Evolutionary conservation across 129 eudicot genomes (phyloP).

Genomic region (Arctium lappa): DNA sequence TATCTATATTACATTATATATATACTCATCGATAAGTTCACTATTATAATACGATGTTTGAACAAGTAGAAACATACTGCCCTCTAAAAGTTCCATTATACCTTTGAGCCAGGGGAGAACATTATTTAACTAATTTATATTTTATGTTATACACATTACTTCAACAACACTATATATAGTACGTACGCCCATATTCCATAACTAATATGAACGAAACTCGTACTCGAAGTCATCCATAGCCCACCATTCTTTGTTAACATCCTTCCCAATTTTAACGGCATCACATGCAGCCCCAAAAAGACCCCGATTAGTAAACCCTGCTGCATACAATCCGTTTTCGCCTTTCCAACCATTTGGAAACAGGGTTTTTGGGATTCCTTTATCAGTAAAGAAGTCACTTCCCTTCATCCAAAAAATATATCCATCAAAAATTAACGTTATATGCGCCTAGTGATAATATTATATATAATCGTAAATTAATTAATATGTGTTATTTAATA

Average conservation of each 20-base stretch:
- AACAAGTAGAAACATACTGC: neutral
- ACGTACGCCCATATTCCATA: neutral
- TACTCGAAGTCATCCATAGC: neutral
- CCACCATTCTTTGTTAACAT: conserved; percentile 24
- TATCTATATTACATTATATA: no score
- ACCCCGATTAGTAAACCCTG: conserved; percentile 64
- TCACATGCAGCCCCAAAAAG: conserved; percentile 58
- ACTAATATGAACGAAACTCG: neutral
- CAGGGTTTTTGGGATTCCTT: conserved; percentile 60
- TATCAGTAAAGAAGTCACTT: conserved; percentile 41
- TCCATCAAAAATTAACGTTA: neutral
- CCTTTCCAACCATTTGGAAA: conserved; percentile 78
- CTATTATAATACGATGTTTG: neutral
- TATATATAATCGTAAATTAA: no score
- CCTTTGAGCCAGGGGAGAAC: neutral
- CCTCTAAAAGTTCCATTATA: neutral
- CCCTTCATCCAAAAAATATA: conserved; percentile 24
- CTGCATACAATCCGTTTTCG: conserved; percentile 61
- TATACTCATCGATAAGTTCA: neutral
- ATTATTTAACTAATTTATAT: neutral
- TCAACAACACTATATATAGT: neutral
- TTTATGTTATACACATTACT: neutral
- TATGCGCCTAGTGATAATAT: neutral
- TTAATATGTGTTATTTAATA: no score
- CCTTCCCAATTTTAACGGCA: conserved; percentile 49